Conservation (phyloP, 2,329 filamentous ascomycete genomes). For the Penicillium sp. region DNA sequence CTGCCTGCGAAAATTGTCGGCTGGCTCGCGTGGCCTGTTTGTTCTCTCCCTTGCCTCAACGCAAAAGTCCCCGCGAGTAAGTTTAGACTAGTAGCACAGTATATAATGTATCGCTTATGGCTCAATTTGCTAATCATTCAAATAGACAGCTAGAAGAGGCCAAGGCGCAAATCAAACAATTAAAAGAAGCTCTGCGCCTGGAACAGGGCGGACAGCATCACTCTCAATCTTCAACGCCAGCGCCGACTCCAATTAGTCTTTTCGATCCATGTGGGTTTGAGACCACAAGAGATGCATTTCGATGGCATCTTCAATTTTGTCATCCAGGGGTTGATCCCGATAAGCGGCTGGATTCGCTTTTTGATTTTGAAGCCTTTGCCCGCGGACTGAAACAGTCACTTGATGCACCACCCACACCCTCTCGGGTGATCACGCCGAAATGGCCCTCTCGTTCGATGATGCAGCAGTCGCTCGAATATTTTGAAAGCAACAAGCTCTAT, state of each 20-base stretch:
- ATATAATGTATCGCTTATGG: not conserved
- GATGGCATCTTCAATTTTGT: conserved; percentile 28
- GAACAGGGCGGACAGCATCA: not conserved
- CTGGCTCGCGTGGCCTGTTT: conserved; percentile 26
- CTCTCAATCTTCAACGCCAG: not conserved
- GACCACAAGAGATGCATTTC: conserved; percentile 24
- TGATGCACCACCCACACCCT: not conserved
- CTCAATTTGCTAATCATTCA: conserved; percentile 8
- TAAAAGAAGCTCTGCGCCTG: conserved; percentile 1
- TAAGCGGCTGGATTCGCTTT: not conserved
- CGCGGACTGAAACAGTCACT: not conserved
- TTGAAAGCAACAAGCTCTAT: conserved; percentile 25
- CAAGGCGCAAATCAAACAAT: conserved; percentile 3
- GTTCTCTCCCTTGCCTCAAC: conserved; percentile 23
- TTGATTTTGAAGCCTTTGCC: conserved; percentile 27
- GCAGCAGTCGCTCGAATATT: conserved; percentile 27
- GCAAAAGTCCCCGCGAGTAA: conserved; percentile 29
- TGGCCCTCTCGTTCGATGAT: conserved; percentile 25
- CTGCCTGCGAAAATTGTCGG: conserved; percentile 31
- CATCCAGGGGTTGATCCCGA: conserved; percentile 19
- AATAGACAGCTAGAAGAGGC: conserved; percentile 5
- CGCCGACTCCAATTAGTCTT: not conserved
- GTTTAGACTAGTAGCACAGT: conserved; percentile 5
- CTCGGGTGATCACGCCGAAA: conserved; percentile 10
- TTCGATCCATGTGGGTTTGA: conserved; percentile 11